Conservation (phyloP, 2,329 filamentous ascomycete genomes). For the Cadophora gregata region DNA sequence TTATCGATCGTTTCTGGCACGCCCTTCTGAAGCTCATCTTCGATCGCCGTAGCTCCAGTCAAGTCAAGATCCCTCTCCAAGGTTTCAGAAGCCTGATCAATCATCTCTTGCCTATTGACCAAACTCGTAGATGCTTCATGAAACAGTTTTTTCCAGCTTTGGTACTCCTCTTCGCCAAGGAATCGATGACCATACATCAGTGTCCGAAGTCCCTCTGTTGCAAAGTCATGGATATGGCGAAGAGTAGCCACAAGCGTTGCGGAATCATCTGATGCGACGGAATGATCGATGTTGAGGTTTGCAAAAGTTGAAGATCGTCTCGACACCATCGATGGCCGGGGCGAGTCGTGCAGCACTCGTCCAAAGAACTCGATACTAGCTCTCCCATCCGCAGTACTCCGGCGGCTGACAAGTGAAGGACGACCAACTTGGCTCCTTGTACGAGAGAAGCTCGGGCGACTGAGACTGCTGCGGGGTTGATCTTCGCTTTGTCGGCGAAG, state of each 20-base stretch:
- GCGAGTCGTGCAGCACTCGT: slow-evolving; percentile 14
- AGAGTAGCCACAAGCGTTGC: slow-evolving; percentile 56
- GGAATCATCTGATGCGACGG: slow-evolving; percentile 48
- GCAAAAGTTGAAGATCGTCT: slow-evolving; percentile 12
- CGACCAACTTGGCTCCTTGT: slow-evolving; percentile 20
- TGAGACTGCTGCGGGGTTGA: slow-evolving; percentile 40
- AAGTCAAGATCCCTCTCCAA: slow-evolving; percentile 86
- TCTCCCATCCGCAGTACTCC: slow-evolving; percentile 35
- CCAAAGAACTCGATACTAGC: slow-evolving; percentile 34
- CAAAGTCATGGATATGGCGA: slow-evolving; percentile 86
- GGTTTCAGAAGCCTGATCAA: slow-evolving; percentile 79
- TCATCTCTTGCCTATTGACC: slow-evolving; percentile 75
- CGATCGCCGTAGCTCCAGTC: slow-evolving; percentile 87
- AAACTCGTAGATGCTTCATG: slow-evolving; percentile 83
- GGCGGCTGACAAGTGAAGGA: slow-evolving; percentile 23
- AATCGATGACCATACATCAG: slow-evolving; percentile 83
- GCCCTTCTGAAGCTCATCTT: slow-evolving; percentile 88
- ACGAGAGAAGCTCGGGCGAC: slow-evolving; percentile 32
- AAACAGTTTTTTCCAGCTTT: slow-evolving; percentile 77
- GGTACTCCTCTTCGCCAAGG: slow-evolving; percentile 75
- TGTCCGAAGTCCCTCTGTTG: slow-evolving; percentile 84
- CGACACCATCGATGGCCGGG: slow-evolving; percentile 19
- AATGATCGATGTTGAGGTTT: slow-evolving; percentile 19
- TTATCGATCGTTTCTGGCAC: slow-evolving; percentile 93
- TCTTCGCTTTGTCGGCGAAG: slow-evolving; percentile 58